These are phyloP conservation scores for Ramalina peruviana DNA, from an alignment of 495 filamentous ascomycete species.

Conservation along the genomic window DNA sequence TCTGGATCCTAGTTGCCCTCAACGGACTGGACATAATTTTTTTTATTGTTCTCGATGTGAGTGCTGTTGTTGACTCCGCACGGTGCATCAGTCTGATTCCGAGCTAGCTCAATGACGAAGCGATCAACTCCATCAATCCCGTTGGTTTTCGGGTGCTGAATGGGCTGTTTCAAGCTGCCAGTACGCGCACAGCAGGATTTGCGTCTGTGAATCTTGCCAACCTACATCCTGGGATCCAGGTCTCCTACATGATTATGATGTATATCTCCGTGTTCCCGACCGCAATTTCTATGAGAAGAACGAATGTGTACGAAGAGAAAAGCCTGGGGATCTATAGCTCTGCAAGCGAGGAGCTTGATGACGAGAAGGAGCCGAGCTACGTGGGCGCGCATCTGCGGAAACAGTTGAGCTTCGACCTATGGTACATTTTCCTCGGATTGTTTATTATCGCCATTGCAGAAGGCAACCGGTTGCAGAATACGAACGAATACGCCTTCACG, in stretches of 20 bases:
- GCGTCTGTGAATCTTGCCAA: constrained; percentile 58
- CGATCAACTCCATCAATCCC: constrained; percentile 47
- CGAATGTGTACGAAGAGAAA: constrained; percentile 94
- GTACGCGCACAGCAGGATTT: constrained; percentile 82
- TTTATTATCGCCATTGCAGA: constrained; percentile 84
- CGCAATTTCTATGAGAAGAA: constrained; percentile 81
- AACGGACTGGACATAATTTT: constrained; percentile 78
- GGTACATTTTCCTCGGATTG: constrained; percentile 80
- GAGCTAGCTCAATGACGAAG: constrained; percentile 47
- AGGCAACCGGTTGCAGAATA: constrained; percentile 44
- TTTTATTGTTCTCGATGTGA: constrained; percentile 78
- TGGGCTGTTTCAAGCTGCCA: constrained; percentile 75
- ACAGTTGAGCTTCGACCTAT: constrained; percentile 87
- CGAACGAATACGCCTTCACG: constrained; percentile 49
- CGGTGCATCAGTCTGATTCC: not conserved
- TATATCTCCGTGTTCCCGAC: constrained; percentile 96
- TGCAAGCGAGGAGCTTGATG: constrained; percentile 34
- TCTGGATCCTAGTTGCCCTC: constrained; percentile 66
- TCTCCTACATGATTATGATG: constrained; percentile 98
- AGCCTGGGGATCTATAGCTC: constrained; percentile 66
- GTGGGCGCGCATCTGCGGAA: constrained; percentile 76
- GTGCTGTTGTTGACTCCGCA: constrained; percentile 14
- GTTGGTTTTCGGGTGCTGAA: constrained; percentile 61
- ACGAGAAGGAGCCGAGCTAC: constrained; percentile 54
- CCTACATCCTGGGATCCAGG: constrained; percentile 82